Conservation (phyloP, 805 yeast genomes). For the Kuraishia ogatae region DNA sequence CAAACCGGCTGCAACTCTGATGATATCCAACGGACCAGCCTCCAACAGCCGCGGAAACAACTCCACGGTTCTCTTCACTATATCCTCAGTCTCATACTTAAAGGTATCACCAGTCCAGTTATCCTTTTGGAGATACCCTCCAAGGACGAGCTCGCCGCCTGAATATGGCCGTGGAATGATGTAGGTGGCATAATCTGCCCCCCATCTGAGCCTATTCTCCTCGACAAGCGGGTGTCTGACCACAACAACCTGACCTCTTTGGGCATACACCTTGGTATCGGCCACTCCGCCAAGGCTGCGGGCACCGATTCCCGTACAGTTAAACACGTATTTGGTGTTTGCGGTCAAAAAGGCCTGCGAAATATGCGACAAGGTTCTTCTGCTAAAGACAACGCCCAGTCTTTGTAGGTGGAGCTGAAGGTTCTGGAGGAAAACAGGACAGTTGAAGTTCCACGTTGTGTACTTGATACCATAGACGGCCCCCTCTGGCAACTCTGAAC, state of each 20-base stretch:
- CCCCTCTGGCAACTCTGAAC: slow-evolving; percentile 38
- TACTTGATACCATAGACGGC: slow-evolving; percentile 47
- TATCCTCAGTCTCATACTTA: slow-evolving; percentile 49
- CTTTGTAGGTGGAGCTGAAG: slow-evolving; percentile 33
- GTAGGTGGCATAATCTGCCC: slow-evolving; percentile 53
- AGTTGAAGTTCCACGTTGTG: slow-evolving; percentile 62
- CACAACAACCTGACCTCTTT: slow-evolving; percentile 75
- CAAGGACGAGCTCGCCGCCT: slow-evolving; percentile 59
- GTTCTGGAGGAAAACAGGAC: slow-evolving; percentile 50
- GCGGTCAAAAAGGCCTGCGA: slow-evolving; percentile 36
- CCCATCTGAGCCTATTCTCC: slow-evolving; percentile 55
- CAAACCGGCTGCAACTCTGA: slow-evolving; percentile 64
- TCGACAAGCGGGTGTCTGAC: slow-evolving; percentile 60
- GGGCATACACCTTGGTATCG: slow-evolving; percentile 57
- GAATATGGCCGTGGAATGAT: slow-evolving; percentile 66
- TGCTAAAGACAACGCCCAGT: slow-evolving; percentile 43
- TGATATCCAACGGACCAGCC: slow-evolving; percentile 32
- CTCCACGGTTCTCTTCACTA: slow-evolving; percentile 46
- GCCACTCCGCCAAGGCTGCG: slow-evolving; percentile 52
- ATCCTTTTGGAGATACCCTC: slow-evolving; percentile 63
- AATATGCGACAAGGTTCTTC: slow-evolving; percentile 41
- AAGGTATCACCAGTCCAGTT: slow-evolving; percentile 57
- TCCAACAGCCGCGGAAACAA: slow-evolving; percentile 41
- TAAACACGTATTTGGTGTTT: slow-evolving; percentile 45
- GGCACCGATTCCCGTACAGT: slow-evolving; percentile 75